These are phyloP conservation scores for Fusarium mexicanum DNA, from an alignment of 2,329 filamentous ascomycete species.

Conservation along the genomic window DNA sequence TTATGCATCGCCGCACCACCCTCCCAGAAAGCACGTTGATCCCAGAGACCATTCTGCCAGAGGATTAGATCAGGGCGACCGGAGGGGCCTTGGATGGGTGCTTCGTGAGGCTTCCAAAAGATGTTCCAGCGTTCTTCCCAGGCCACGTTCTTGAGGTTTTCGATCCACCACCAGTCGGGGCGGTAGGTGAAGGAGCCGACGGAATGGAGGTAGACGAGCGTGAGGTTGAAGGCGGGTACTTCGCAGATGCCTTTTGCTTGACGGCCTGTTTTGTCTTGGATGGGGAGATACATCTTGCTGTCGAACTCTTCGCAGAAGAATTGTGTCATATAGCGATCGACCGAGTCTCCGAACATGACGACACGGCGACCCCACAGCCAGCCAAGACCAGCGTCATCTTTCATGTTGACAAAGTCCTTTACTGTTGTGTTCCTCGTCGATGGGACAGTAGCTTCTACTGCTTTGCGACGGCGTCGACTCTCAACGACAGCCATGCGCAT, in stretches of 20 bases:
- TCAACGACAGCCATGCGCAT: conserved; percentile 30
- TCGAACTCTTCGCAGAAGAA: conserved; percentile 32
- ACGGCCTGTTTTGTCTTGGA: conserved; percentile 2
- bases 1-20: conserved; percentile 9
- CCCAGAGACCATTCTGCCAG: conserved; percentile 34
- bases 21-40: conserved; percentile 29
- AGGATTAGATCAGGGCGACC: conserved; percentile 23
- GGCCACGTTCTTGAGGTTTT: conserved; percentile 22
- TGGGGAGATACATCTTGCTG: conserved; percentile 5
- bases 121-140: conserved; percentile 30
- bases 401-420: conserved; percentile 19
- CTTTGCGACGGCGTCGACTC: conserved; percentile 9
- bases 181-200: conserved; percentile 30
- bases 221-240: conserved; percentile 23
- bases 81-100: conserved; percentile 19
- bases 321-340: conserved; percentile 30
- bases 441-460: neutral
- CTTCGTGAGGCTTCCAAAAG: conserved; percentile 25
- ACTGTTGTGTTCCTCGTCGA: neutral
- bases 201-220: conserved; percentile 14
- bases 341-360: conserved; percentile 30
- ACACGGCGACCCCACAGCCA: conserved; percentile 34
- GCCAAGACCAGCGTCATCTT: conserved; percentile 8
- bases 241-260: conserved; percentile 19
- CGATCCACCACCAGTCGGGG: conserved; percentile 36